Percentiles rank a stretch among this genome's conserved stretches.
These are phyloP conservation scores for Xylariaceae sp. DNA, from an alignment of 2,329 filamentous ascomycete species.

Conservation along the genomic window DNA sequence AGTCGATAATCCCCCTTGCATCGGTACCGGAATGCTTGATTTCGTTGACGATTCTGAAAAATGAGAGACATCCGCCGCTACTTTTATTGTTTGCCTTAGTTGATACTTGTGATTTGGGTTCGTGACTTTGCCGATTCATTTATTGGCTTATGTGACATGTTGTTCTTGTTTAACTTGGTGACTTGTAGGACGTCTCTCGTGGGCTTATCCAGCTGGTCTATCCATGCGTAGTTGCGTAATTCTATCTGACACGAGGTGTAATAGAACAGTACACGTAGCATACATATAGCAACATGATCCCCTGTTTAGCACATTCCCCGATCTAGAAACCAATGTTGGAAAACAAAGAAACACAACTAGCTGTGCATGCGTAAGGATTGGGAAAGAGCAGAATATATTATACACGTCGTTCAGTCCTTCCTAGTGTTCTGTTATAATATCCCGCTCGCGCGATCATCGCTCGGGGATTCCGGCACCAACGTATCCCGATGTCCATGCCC, in stretches of 20 bases:
- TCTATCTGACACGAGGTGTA: neutral
- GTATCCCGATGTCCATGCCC: constrained; percentile 7
- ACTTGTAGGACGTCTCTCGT: neutral
- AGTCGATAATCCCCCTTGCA: neutral
- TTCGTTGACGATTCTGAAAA: neutral
- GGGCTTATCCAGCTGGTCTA: neutral
- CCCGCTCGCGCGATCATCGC: constrained; percentile 24
- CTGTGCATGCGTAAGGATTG: neutral
- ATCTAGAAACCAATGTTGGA: neutral
- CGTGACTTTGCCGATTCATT: too few species aligned
- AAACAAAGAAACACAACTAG: too few species aligned
- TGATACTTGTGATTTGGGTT: neutral
- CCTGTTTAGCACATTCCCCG: neutral
- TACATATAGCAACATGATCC: neutral
- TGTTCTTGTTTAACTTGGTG: neutral
- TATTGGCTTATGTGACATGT: too few species aligned
- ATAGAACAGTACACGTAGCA: neutral
- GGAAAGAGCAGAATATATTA: neutral
- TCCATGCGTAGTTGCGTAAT: neutral
- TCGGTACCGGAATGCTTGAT: neutral
- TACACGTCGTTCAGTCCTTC: too few species aligned
- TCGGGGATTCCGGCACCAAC: constrained; percentile 15
- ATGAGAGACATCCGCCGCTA: neutral
- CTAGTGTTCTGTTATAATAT: too few species aligned
- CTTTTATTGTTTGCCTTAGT: neutral